phyloP scores from a whole-genome alignment of 2,329 filamentous ascomycete species.

The Dryadomyces quercivorus region DNA sequence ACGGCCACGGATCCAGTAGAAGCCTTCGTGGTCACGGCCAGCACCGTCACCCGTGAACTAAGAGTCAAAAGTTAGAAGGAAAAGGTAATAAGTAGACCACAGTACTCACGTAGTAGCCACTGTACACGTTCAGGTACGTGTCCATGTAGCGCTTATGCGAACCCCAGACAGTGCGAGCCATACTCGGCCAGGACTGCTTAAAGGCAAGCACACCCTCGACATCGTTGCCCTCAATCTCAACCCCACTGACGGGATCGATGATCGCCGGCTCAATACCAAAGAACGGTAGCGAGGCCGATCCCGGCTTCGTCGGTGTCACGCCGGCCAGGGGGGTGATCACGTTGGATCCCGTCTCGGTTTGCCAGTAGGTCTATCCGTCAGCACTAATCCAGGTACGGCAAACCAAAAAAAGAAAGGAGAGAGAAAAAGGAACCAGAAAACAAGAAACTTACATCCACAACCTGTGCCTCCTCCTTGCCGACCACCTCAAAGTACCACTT shows the following conservation, averaged over 20 bases:
- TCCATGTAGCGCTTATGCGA: conserved; percentile 98
- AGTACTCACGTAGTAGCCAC: conserved; percentile 79
- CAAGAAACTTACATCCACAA: conserved; percentile 81
- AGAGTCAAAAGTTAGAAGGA: neutral
- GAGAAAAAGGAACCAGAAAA: too few relatives aligned
- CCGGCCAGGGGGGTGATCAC: conserved; percentile 90
- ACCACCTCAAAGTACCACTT: conserved; percentile 98
- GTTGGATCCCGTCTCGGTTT: conserved; percentile 96
- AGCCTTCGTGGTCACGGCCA: conserved; percentile 91
- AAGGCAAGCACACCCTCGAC: conserved; percentile 95
- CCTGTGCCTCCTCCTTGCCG: conserved; percentile 82
- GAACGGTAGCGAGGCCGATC: conserved; percentile 90
- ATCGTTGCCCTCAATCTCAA: conserved; percentile 89
- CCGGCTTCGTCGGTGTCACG: conserved; percentile 91
- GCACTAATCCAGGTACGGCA: neutral
- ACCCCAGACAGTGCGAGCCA: conserved; percentile 96
- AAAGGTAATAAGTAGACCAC: neutral
- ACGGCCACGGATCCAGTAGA: conserved; percentile 98
- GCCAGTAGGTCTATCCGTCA: conserved; percentile 80
- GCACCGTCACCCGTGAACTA: conserved; percentile 90
- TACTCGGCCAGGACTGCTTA: conserved; percentile 97
- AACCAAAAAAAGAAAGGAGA: too few relatives aligned
- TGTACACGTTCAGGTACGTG: conserved; percentile 95
- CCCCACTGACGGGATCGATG: conserved; percentile 88
- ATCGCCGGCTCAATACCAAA: conserved; percentile 97